Evolutionary conservation across 1,284 basidiomycete genomes (phyloP).

Genomic region (Naganishia sp.): DNA sequence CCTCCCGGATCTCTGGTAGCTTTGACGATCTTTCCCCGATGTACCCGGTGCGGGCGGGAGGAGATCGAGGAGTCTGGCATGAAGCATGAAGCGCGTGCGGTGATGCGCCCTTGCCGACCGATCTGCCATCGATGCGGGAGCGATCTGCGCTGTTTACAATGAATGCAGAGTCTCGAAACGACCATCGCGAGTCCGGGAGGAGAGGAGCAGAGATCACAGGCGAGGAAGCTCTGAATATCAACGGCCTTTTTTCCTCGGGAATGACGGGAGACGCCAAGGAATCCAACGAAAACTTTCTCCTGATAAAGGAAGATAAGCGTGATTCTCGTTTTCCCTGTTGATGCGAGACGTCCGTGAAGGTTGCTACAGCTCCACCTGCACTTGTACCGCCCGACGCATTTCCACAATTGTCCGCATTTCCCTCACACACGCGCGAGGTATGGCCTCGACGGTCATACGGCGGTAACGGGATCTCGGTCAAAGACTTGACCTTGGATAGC

Average conservation of each 20-base stretch:
- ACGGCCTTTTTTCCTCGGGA: background rate
- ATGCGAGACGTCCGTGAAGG: background rate
- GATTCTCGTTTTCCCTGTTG: background rate
- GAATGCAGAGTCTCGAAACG: background rate
- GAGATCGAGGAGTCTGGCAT: background rate
- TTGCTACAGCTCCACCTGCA: background rate
- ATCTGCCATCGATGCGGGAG: background rate
- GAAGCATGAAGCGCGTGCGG: background rate
- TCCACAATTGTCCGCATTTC: background rate
- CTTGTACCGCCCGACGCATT: no score
- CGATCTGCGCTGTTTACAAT: background rate
- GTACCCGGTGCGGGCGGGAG: background rate
- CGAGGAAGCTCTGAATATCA: background rate
- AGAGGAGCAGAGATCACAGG: background rate
- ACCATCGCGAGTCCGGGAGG: background rate
- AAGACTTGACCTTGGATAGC: slow-evolving; percentile 18
- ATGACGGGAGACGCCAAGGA: slow-evolving; percentile 1
- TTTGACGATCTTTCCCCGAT: background rate
- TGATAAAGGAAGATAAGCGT: slow-evolving; percentile 16
- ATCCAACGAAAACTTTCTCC: slow-evolving; percentile 12
- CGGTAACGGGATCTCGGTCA: slow-evolving; percentile 4
- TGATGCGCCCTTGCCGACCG: background rate
- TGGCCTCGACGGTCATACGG: background rate
- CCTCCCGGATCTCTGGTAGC: slow-evolving; percentile 12
- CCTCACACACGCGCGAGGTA: background rate